A percentile compares a stretch with the other conserved stretches of the same genome.
Conservation (phyloP, 2,329 filamentous ascomycete genomes). For the Dothistroma pini region DNA sequence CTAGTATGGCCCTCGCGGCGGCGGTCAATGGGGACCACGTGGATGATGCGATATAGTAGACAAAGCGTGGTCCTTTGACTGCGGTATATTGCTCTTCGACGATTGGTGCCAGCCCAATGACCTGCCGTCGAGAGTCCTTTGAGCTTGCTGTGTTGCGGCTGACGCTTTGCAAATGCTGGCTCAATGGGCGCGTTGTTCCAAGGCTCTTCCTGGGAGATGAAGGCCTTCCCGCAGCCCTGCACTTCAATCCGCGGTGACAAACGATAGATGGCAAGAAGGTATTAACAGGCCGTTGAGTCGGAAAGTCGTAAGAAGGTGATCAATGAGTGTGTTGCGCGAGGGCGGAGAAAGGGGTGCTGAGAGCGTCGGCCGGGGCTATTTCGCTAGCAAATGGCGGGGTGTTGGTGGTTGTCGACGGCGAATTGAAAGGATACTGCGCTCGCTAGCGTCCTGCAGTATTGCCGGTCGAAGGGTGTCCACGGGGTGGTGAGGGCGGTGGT, state of each 20-base stretch:
- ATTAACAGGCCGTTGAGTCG: constrained; percentile 26
- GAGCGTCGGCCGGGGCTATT: constrained; percentile 8
- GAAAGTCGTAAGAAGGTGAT: constrained; percentile 17
- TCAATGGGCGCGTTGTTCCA: constrained; percentile 19
- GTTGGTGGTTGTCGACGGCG: constrained; percentile 10
- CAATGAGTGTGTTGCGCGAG: constrained; percentile 17
- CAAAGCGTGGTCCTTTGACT: constrained; percentile 21
- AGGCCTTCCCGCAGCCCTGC: constrained; percentile 3
- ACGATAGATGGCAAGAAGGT: constrained; percentile 10
- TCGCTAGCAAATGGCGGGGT: not conserved
- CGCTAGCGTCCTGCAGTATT: constrained; percentile 4
- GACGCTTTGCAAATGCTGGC: constrained; percentile 13
- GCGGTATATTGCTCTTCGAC: constrained; percentile 12
- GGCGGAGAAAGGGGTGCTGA: constrained; percentile 12
- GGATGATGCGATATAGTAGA: constrained; percentile 16
- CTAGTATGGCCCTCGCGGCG: not conserved
- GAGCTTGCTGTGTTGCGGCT: constrained; percentile 12
- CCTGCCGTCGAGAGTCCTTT: constrained; percentile 13
- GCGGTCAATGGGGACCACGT: constrained; percentile 14
- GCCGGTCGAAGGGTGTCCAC: constrained; percentile 4
- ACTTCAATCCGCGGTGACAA: constrained; percentile 4
- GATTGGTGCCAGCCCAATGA: constrained; percentile 19
- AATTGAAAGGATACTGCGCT: constrained; percentile 6
- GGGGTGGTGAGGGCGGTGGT: not conserved
- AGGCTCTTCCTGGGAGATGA: not conserved